Conservation (phyloP, 2,329 filamentous ascomycete genomes). For the Aspergillus chevalieri region DNA sequence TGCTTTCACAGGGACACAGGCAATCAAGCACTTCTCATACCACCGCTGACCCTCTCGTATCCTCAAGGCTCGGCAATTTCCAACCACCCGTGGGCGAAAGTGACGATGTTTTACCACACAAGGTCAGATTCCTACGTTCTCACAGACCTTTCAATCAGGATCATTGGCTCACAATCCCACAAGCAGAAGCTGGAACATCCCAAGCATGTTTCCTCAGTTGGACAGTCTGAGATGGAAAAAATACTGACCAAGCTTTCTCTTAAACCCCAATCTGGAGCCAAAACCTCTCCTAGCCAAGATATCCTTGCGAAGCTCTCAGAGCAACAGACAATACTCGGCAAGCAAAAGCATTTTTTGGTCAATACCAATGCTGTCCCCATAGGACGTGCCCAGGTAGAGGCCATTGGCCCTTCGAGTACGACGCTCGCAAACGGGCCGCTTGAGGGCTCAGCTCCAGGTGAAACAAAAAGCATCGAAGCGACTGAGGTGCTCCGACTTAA, state of each 20-base stretch:
- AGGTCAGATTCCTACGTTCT: slow-evolving; percentile 25
- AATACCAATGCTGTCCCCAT: slow-evolving; percentile 10
- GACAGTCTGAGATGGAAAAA: slow-evolving; percentile 57
- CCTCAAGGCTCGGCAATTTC: slow-evolving; percentile 29
- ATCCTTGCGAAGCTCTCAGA: slow-evolving; percentile 67
- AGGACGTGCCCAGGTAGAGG: slow-evolving; percentile 9
- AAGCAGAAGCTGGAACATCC: slow-evolving; percentile 44
- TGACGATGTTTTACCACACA: slow-evolving; percentile 24
- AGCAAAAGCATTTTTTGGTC: slow-evolving; percentile 51
- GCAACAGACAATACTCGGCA: slow-evolving; percentile 56
- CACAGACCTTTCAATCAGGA: background rate
- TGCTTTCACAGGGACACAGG: slow-evolving; percentile 17
- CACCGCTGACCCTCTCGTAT: slow-evolving; percentile 26
- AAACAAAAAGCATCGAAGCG: slow-evolving; percentile 25
- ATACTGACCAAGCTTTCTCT: slow-evolving; percentile 41
- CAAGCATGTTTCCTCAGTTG: slow-evolving; percentile 20
- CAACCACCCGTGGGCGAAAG: slow-evolving; percentile 18
- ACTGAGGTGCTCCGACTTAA: slow-evolving; percentile 52
- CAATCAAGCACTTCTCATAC: slow-evolving; percentile 18
- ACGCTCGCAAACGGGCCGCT: slow-evolving; percentile 12
- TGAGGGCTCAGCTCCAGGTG: slow-evolving; percentile 3
- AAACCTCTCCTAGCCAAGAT: slow-evolving; percentile 15
- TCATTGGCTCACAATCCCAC: slow-evolving; percentile 32
- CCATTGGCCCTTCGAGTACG: slow-evolving; percentile 15
- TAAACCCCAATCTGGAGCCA: slow-evolving; percentile 20